Conservation (phyloP, 179 eudicot species). For the Pouteria campechiana region DNA sequence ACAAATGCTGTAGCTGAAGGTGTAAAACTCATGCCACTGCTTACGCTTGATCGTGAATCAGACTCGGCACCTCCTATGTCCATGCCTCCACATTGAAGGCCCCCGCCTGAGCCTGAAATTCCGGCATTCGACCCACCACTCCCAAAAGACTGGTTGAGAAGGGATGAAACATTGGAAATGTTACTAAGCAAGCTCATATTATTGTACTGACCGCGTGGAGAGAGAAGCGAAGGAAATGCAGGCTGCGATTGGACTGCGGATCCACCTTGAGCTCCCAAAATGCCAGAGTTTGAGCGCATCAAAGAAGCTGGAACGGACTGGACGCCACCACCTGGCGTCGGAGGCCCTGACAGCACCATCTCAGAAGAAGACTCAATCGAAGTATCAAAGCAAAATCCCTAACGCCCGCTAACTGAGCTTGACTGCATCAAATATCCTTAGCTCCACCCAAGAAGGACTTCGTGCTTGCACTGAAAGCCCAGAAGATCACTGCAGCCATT, state of each 20-base stretch:
- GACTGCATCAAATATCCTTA: no score
- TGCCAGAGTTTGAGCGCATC: slow-evolving; percentile 69
- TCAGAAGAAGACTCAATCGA: slow-evolving; percentile 7
- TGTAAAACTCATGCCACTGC: slow-evolving; percentile 61
- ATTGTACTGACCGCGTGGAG: slow-evolving; percentile 66
- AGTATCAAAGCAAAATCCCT: slow-evolving; percentile 8
- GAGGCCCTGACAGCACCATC: slow-evolving; percentile 79
- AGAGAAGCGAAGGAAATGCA: slow-evolving; percentile 56
- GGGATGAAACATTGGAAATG: slow-evolving; percentile 61
- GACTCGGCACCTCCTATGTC: slow-evolving; percentile 65
- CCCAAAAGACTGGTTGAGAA: slow-evolving; percentile 68
- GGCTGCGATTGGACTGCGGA: slow-evolving; percentile 52
- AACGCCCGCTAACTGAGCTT: neutral
- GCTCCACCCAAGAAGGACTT: slow-evolving; percentile 12
- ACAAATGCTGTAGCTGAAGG: slow-evolving; percentile 34
- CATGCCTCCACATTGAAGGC: slow-evolving; percentile 39
- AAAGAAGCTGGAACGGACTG: slow-evolving; percentile 65
- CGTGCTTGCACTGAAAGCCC: slow-evolving; percentile 6
- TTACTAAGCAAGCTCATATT: slow-evolving; percentile 68
- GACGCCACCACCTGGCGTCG: slow-evolving; percentile 67
- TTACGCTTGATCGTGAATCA: slow-evolving; percentile 51
- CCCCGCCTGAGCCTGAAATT: slow-evolving; percentile 36
- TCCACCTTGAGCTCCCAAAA: slow-evolving; percentile 68
- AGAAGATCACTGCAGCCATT: slow-evolving; percentile 17
- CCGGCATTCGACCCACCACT: slow-evolving; percentile 51